Conservation (phyloP, 2,329 filamentous ascomycete genomes). For the Epichloe elymi region DNA sequence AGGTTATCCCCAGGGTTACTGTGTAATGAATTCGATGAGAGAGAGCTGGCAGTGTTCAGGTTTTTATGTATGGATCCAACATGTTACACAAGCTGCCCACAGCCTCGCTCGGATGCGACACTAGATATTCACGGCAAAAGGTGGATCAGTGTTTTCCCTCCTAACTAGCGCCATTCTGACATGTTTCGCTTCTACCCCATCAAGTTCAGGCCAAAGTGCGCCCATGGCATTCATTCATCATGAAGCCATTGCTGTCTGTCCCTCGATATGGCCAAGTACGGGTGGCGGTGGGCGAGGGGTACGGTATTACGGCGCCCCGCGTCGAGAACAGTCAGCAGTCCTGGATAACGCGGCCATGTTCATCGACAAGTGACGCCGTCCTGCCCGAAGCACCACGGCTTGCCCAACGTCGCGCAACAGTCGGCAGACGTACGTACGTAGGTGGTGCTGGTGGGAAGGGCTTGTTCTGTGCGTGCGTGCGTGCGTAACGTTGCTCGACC, state of each 20-base stretch:
- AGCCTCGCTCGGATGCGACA: too few species aligned
- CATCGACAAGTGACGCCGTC: neutral
- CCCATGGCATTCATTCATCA: neutral
- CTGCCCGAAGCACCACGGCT: neutral
- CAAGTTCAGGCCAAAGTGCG: neutral
- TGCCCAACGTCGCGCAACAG: neutral
- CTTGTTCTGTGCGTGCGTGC: neutral
- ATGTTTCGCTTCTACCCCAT: neutral
- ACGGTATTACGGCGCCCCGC: neutral
- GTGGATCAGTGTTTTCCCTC: too few species aligned
- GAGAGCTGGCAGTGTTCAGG: too few species aligned
- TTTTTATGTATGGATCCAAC: too few species aligned
- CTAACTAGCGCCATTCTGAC: too few species aligned
- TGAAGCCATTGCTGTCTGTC: neutral
- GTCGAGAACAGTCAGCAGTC: neutral
- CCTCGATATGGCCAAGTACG: neutral
- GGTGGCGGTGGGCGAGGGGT: neutral
- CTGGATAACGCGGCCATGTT: neutral
- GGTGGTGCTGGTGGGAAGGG: neutral
- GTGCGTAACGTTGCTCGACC: neutral
- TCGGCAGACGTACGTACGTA: neutral
- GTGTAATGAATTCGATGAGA: neutral
- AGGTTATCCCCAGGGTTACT: neutral
- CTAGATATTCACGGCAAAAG: too few species aligned
- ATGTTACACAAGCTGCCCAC: too few species aligned